These are phyloP conservation scores for Tremella yokohamensis DNA, from an alignment of 768 basidiomycete genomes.

Conservation along the genomic window DNA sequence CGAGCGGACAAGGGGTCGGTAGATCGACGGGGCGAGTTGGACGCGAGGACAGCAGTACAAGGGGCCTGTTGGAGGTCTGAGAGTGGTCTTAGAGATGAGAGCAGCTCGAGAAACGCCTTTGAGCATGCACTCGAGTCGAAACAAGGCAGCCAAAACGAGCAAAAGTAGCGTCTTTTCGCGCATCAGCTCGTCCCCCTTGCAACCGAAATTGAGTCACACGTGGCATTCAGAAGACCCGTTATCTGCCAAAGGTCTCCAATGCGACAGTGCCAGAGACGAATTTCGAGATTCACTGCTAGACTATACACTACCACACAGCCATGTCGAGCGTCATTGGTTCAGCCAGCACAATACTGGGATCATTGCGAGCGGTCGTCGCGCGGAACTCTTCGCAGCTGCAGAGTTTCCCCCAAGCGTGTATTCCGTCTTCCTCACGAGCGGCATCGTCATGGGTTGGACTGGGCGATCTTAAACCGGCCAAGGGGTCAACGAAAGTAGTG, in stretches of 20 bases:
- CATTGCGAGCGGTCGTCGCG: too few relatives aligned
- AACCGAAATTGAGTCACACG: too few relatives aligned
- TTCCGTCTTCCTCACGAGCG: slow-evolving; percentile 26
- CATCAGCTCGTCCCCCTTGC: too few relatives aligned
- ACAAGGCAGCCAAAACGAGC: slow-evolving; percentile 7
- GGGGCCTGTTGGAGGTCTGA: background rate
- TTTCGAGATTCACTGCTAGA: too few relatives aligned
- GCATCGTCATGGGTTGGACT: slow-evolving; percentile 29
- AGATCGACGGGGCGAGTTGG: background rate
- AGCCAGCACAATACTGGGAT: background rate
- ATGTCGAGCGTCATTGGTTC: slow-evolving; percentile 7
- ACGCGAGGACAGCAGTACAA: background rate
- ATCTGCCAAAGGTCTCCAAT: background rate
- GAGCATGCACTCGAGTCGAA: slow-evolving; percentile 19
- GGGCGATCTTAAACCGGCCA: slow-evolving; percentile 35
- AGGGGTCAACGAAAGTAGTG: slow-evolving; percentile 39
- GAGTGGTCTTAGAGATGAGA: background rate
- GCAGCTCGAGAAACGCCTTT: background rate
- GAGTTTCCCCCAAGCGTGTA: slow-evolving; percentile 12
- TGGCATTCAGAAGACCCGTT: too few relatives aligned
- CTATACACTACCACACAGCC: background rate
- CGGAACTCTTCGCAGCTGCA: background rate
- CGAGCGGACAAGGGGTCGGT: slow-evolving; percentile 15
- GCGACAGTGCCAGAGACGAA: too few relatives aligned
- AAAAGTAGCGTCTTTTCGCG: slow-evolving; percentile 2